Evolutionary conservation across 192 early-diverging fungal genomes (phyloP).

Genomic region (Mortierella claussenii): DNA sequence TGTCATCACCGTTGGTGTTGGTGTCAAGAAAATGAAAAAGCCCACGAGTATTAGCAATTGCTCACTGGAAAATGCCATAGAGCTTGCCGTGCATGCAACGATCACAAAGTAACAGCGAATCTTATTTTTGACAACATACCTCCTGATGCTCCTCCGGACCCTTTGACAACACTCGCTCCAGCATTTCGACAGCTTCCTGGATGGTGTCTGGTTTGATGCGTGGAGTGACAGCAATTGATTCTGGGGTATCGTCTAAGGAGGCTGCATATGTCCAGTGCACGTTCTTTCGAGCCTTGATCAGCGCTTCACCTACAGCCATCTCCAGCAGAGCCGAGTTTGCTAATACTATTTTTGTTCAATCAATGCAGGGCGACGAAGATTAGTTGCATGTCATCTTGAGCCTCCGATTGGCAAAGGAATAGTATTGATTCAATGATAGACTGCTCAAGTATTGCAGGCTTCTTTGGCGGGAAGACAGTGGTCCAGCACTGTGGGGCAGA

Average conservation of each 20-base stretch:
- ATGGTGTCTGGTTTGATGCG: constrained; percentile 23
- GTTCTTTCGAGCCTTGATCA: constrained; percentile 7
- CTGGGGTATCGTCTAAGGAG: constrained; percentile 40
- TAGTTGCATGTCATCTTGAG: no score
- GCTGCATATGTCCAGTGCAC: constrained; percentile 20
- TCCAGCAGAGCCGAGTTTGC: constrained; percentile 46
- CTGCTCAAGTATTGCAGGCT: no score
- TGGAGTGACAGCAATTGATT: constrained; percentile 33
- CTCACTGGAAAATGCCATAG: background rate
- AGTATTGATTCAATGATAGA: no score
- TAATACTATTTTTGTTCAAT: constrained; percentile 24
- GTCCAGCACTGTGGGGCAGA: no score
- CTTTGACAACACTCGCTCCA: constrained; percentile 25
- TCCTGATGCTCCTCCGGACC: constrained; percentile 52
- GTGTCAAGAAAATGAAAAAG: no score
- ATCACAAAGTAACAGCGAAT: background rate
- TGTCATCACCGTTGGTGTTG: background rate
- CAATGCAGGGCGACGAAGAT: no score
- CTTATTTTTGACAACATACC: constrained; percentile 6
- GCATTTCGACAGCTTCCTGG: constrained; percentile 28
- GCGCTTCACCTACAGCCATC: constrained; percentile 35
- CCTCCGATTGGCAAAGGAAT: no score
- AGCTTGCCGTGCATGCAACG: background rate
- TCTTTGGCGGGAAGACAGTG: no score
- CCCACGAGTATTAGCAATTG: no score